phyloP scores from a whole-genome alignment of 2,329 filamentous ascomycete genomes.

The Sarocladium kiliense region DNA sequence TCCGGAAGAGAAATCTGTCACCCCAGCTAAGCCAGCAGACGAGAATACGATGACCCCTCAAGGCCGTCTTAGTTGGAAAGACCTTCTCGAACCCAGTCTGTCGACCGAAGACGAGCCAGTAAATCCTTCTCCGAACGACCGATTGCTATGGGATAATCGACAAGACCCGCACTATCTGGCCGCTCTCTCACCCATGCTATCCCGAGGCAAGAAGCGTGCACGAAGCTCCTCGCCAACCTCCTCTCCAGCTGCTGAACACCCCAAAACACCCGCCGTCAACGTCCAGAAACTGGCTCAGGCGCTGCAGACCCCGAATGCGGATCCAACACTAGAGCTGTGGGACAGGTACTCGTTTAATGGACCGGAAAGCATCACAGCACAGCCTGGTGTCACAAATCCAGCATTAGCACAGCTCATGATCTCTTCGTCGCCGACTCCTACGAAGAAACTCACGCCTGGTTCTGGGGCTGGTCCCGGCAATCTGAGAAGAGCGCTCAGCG shows the following conservation, averaged over 20 bases:
- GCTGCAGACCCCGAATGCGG: constrained; percentile 62
- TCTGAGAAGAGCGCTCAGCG: constrained; percentile 62
- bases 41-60: constrained; percentile 34
- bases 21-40: constrained; percentile 13
- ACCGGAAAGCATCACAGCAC: constrained; percentile 37
- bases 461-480: constrained; percentile 36
- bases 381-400: constrained; percentile 46
- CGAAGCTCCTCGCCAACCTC: constrained; percentile 69
- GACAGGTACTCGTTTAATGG: constrained; percentile 59
- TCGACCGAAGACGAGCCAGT: constrained; percentile 35
- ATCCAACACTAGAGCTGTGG: constrained; percentile 73
- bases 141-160: constrained; percentile 55
- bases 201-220: constrained; percentile 59
- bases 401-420: constrained; percentile 61
- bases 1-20: constrained; percentile 11
- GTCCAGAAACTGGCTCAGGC: constrained; percentile 52
- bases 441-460: constrained; percentile 35
- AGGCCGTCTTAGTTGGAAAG: constrained; percentile 50
- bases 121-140: constrained; percentile 53
- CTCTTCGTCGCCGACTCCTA: constrained; percentile 64
- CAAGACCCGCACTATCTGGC: constrained; percentile 34
- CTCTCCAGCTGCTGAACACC: constrained; percentile 53
- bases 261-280: constrained; percentile 45
- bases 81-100: constrained; percentile 46
- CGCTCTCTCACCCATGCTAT: constrained; percentile 42